These are phyloP conservation scores for Coniella lustricola DNA, from an alignment of 2,329 filamentous ascomycete genomes.

Conservation along the genomic window DNA sequence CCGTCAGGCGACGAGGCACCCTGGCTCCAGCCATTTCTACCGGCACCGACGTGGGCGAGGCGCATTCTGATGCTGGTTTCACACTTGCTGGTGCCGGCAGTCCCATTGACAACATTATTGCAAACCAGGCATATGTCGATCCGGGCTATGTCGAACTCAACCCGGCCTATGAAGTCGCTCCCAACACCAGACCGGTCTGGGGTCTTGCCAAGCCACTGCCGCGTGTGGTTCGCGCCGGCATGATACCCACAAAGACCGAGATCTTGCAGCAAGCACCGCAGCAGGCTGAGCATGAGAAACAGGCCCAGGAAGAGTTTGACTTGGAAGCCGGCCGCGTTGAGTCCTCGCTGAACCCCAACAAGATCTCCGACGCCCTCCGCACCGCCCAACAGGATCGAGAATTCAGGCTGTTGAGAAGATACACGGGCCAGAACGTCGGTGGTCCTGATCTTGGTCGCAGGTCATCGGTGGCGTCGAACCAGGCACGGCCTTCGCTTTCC, in stretches of 20 bases:
- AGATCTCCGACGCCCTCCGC: constrained; percentile 11
- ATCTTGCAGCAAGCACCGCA: constrained; percentile 21
- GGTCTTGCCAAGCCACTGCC: constrained; percentile 46
- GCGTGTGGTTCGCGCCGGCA: constrained; percentile 44
- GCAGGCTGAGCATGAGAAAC: constrained; percentile 12
- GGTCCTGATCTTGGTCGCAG: constrained; percentile 7
- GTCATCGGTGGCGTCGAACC: constrained; percentile 6
- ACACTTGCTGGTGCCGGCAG: constrained; percentile 14
- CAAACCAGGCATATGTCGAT: constrained; percentile 40
- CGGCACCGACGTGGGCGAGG: constrained; percentile 4
- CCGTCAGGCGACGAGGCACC: constrained; percentile 9
- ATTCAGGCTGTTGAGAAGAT: constrained; percentile 11
- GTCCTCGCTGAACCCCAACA: constrained; percentile 12
- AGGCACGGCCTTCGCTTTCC: neutral
- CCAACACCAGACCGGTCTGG: constrained; percentile 43
- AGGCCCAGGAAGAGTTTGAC: constrained; percentile 8
- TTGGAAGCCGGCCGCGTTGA: constrained; percentile 13
- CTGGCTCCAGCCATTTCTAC: constrained; percentile 7
- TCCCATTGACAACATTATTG: constrained; percentile 10
- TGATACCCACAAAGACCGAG: constrained; percentile 39
- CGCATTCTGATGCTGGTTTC: constrained; percentile 10
- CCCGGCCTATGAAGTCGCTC: constrained; percentile 45
- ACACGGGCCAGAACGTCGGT: constrained; percentile 6
- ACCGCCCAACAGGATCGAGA: constrained; percentile 14
- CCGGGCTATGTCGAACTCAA: constrained; percentile 47